Conservation (phyloP, 2,329 filamentous ascomycete genomes). For the Ophiostoma sp. region DNA sequence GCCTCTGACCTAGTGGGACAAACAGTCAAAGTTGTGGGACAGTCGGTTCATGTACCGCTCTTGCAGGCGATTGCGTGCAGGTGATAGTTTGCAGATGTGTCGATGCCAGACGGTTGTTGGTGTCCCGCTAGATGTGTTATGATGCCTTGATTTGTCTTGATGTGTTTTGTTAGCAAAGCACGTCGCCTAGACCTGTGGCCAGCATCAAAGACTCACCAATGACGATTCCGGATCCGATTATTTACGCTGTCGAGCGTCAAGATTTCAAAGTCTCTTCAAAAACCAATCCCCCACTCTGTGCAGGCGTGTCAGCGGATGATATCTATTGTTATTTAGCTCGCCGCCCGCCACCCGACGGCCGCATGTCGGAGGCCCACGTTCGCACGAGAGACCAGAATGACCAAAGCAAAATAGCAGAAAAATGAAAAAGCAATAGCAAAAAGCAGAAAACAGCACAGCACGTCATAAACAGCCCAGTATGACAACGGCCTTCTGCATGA, state of each 20-base stretch:
- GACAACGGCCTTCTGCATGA: not conserved
- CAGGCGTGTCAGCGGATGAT: not conserved
- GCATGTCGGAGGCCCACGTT: not conserved
- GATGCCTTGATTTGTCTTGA: not conserved
- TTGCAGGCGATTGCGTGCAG: not conserved
- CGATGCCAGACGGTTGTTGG: not conserved
- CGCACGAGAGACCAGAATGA: not conserved
- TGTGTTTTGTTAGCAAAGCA: not conserved
- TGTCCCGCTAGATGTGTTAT: not conserved
- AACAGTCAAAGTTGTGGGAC: slow-evolving; percentile 6
- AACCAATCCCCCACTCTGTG: not conserved
- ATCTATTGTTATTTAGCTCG: not conserved
- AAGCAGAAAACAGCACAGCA: not conserved
- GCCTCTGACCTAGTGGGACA: not conserved
- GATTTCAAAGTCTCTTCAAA: not conserved
- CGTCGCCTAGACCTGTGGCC: not conserved
- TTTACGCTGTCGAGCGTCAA: not conserved
- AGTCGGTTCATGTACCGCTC: not conserved
- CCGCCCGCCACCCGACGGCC: not conserved
- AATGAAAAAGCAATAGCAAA: not conserved
- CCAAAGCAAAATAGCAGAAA: not conserved
- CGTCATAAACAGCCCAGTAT: not conserved
- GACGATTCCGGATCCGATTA: not conserved
- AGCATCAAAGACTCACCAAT: not conserved
- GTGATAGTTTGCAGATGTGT: not conserved